phyloP scores from a whole-genome alignment of 2,329 filamentous ascomycete genomes.

The Hypocrella siamensis region DNA sequence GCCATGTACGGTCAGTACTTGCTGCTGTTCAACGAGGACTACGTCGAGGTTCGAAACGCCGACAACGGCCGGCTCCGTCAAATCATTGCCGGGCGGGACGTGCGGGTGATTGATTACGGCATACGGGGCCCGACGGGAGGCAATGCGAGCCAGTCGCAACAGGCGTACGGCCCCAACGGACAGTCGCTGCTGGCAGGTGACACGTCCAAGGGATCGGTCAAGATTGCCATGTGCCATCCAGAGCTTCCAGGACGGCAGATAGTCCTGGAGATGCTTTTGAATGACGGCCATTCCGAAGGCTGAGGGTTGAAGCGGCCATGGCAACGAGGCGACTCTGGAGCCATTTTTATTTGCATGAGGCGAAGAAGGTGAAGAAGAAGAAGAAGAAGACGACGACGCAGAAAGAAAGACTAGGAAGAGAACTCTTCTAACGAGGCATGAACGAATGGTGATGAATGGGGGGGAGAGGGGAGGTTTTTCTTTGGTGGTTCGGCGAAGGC shows the following conservation, averaged over 20 bases:
- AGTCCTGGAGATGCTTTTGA: conserved; percentile 81
- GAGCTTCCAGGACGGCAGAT: conserved; percentile 73
- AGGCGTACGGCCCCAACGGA: conserved; percentile 18
- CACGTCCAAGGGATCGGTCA: conserved; percentile 59
- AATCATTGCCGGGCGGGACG: conserved; percentile 83
- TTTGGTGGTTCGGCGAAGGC: too few relatives aligned
- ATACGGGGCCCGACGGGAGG: conserved; percentile 44
- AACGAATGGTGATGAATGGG: too few relatives aligned
- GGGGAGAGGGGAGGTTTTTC: too few relatives aligned
- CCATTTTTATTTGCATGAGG: too few relatives aligned
- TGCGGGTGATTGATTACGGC: conserved; percentile 80
- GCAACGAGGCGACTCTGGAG: too few relatives aligned
- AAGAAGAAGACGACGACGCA: too few relatives aligned
- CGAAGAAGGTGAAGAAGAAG: too few relatives aligned
- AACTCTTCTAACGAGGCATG: too few relatives aligned
- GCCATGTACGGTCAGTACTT: conserved; percentile 87
- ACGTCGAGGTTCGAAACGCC: conserved; percentile 91
- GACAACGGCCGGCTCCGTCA: conserved; percentile 88
- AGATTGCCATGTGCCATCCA: conserved; percentile 91
- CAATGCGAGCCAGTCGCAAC: conserved; percentile 19
- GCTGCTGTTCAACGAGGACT: conserved; percentile 86
- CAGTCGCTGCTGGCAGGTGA: conserved; percentile 21
- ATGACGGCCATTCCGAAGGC: conserved; percentile 56
- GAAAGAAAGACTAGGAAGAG: too few relatives aligned
- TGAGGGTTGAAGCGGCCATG: too few relatives aligned